These are phyloP conservation scores for Syzygium oleosum DNA, from an alignment of 345 rosid species.

Conservation along the genomic window DNA sequence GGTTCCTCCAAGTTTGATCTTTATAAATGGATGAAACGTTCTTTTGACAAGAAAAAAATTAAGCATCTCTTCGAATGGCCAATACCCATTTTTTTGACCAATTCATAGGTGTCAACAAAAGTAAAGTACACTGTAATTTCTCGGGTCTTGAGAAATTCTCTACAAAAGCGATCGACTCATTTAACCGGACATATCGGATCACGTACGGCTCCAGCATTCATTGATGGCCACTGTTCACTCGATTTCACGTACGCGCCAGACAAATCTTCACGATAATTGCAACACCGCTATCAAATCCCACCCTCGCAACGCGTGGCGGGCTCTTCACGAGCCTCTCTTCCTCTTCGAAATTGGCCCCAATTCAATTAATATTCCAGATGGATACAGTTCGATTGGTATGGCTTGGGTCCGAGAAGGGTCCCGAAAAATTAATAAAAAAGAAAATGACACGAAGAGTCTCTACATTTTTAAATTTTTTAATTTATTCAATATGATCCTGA, in stretches of 20 bases:
- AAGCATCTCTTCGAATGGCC: too few species aligned
- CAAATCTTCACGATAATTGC: background rate
- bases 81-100: background rate
- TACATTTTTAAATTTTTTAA: too few species aligned
- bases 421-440: background rate
- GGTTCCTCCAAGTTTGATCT: too few species aligned
- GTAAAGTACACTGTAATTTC: background rate
- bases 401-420: background rate
- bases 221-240: background rate
- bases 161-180: background rate
- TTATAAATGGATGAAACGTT: too few species aligned
- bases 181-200: background rate
- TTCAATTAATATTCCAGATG: constrained; percentile 10
- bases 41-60: too few species aligned
- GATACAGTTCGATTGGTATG: constrained; percentile 2
- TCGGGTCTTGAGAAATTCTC: background rate
- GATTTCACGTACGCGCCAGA: background rate
- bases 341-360: background rate
- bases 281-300: background rate
- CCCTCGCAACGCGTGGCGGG: background rate
- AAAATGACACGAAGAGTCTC: too few species aligned
- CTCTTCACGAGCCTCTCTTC: background rate
- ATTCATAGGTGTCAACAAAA: background rate
- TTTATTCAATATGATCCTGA: too few species aligned
- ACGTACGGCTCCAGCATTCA: background rate